Conservation (phyloP, 1,284 basidiomycete genomes). For the Naganishia liquefaciens region DNA sequence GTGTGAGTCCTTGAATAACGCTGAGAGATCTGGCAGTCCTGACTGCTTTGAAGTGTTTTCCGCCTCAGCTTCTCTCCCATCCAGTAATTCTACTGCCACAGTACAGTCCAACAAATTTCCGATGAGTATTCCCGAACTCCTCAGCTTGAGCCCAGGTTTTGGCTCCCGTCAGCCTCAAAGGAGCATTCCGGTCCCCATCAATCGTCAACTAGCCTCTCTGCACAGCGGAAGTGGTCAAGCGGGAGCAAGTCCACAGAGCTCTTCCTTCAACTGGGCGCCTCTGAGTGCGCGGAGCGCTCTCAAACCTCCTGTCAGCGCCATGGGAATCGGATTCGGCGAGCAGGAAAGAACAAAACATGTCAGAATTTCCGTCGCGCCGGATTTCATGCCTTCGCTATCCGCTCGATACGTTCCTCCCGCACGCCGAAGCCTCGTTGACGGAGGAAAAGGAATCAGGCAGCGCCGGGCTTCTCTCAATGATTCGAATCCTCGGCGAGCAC, state of each 20-base stretch:
- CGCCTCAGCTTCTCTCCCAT: not conserved
- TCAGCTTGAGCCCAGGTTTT: conserved; percentile 24
- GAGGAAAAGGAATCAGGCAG: not conserved
- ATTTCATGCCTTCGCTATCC: not conserved
- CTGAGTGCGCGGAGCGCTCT: conserved; percentile 3
- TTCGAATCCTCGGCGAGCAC: conserved; percentile 17
- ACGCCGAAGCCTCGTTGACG: not conserved
- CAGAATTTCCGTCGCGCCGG: conserved; percentile 3
- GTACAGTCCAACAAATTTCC: not conserved
- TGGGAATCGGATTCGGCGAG: conserved; percentile 24
- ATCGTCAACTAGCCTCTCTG: conserved; percentile 1
- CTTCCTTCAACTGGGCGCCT: conserved; percentile 11
- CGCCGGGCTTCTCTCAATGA: conserved; percentile 6
- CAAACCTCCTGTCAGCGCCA: conserved; percentile 14
- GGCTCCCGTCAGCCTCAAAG: not conserved
- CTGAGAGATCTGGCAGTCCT: too few species aligned
- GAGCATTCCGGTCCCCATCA: not conserved
- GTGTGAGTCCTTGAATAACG: conserved; percentile 8
- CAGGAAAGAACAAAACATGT: conserved; percentile 8
- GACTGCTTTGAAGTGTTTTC: not conserved
- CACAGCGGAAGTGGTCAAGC: not conserved
- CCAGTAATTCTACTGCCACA: not conserved
- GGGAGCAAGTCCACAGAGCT: not conserved
- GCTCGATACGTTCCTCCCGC: conserved; percentile 2
- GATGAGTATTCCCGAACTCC: conserved; percentile 17